phyloP scores from a whole-genome alignment of 1,284 basidiomycete species.

The Kwoniella shivajii region DNA sequence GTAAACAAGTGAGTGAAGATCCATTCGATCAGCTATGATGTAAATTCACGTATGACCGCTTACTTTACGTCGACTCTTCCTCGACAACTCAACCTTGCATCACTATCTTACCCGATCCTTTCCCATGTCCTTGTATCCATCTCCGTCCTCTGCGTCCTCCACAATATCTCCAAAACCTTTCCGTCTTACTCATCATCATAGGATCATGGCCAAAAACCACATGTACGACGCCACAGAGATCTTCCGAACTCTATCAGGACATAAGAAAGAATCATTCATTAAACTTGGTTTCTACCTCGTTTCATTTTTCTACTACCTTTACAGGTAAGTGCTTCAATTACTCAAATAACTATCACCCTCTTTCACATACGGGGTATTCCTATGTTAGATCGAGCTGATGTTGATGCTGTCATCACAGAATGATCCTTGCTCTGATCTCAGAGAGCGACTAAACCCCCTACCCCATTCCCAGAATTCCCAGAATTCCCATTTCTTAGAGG shows the following conservation, averaged over 20 bases:
- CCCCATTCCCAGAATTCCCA: too few relatives aligned
- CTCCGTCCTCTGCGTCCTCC: neutral
- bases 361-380: neutral
- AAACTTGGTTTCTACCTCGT: slow-evolving; percentile 94
- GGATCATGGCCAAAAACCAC: slow-evolving; percentile 90
- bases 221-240: slow-evolving; percentile 99
- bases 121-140: neutral
- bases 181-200: slow-evolving; percentile 54
- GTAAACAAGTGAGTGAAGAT: slow-evolving; percentile 77
- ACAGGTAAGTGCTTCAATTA: slow-evolving; percentile 64
- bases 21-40: neutral
- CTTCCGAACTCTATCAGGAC: slow-evolving; percentile 87
- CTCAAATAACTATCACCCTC: neutral
- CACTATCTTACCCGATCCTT: neutral
- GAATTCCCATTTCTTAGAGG: too few relatives aligned
- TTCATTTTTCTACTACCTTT: slow-evolving; percentile 96
- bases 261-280: slow-evolving; percentile 97
- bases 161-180: too few relatives aligned
- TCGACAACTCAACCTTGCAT: neutral
- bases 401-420: slow-evolving; percentile 56
- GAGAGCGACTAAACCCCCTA: slow-evolving; percentile 39
- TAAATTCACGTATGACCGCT: neutral
- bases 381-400: neutral
- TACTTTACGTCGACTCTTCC: neutral
- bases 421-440: slow-evolving; percentile 84